These are phyloP conservation scores for Senna tora DNA, from an alignment of 306 rosid species.

Conservation along the genomic window DNA sequence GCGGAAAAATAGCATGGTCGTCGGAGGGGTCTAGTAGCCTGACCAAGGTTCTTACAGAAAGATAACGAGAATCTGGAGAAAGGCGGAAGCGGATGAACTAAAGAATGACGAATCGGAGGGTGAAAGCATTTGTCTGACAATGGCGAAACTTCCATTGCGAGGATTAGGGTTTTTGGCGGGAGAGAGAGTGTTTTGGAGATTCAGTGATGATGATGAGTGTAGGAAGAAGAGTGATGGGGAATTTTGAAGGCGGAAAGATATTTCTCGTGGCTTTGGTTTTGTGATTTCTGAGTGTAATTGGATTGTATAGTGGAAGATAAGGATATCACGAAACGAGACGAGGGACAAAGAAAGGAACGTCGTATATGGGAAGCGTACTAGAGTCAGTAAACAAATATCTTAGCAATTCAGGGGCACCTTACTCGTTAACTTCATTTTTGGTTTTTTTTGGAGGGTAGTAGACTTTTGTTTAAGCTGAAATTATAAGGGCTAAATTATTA, in stretches of 20 bases:
- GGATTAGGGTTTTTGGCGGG: conserved; percentile 44
- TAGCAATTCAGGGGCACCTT: too few relatives aligned
- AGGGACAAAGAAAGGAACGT: too few relatives aligned
- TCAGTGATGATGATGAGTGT: neutral
- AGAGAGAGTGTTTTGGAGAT: neutral
- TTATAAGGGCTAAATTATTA: too few relatives aligned
- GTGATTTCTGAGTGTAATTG: neutral
- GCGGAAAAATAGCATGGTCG: conserved; percentile 52
- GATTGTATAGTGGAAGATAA: neutral
- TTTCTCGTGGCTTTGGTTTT: neutral
- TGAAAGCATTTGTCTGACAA: conserved; percentile 49
- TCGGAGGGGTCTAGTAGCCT: conserved; percentile 29
- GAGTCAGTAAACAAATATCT: too few relatives aligned
- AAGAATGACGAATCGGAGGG: conserved; percentile 46
- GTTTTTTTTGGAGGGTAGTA: too few relatives aligned
- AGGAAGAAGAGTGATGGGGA: neutral
- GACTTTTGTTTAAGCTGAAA: too few relatives aligned
- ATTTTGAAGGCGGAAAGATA: neutral
- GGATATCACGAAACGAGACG: neutral
- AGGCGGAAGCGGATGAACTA: conserved; percentile 43
- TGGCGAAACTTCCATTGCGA: conserved; percentile 74
- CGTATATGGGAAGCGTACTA: too few relatives aligned
- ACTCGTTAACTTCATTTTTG: too few relatives aligned
- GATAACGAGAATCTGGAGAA: conserved; percentile 43
- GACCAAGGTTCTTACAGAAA: conserved; percentile 27